These are phyloP conservation scores for Hanseniaspora jakobsenii DNA, from an alignment of 805 yeast species.

Conservation along the genomic window DNA sequence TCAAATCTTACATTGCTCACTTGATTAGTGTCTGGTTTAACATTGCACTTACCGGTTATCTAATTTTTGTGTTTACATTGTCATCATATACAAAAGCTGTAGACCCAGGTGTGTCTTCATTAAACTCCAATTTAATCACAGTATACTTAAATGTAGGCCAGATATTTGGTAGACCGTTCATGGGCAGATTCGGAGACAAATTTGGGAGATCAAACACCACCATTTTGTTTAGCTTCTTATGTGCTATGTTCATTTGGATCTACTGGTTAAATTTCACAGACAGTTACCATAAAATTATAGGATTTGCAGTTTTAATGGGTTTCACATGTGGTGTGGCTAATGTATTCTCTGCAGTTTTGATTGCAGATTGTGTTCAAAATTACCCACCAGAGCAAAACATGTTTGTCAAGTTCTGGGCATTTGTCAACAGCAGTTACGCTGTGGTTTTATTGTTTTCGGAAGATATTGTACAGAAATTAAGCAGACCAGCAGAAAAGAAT, in stretches of 20 bases:
- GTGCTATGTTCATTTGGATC: conserved; percentile 32
- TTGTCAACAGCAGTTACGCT: conserved; percentile 27
- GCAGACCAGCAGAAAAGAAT: conserved; percentile 23
- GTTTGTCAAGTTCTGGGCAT: conserved; percentile 31
- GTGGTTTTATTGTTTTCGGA: conserved; percentile 37
- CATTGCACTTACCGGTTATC: conserved; percentile 32
- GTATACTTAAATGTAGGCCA: conserved; percentile 39
- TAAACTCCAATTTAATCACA: conserved; percentile 36
- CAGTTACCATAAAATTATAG: conserved; percentile 32
- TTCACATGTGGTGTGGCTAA: conserved; percentile 36
- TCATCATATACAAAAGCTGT: conserved; percentile 36
- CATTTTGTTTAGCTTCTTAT: conserved; percentile 27
- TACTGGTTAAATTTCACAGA: conserved; percentile 36
- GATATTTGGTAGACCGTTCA: conserved; percentile 37
- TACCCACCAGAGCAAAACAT: conserved; percentile 28
- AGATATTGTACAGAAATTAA: conserved; percentile 42
- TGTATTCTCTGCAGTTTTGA: conserved; percentile 33
- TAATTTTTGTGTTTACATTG: conserved; percentile 36
- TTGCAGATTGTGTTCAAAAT: conserved; percentile 28
- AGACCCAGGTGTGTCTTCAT: conserved; percentile 32
- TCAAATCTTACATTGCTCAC: conserved; percentile 26
- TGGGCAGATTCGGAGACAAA: conserved; percentile 36
- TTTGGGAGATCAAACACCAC: conserved; percentile 39
- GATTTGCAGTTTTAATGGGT: conserved; percentile 36
- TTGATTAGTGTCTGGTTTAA: conserved; percentile 31